Percentiles rank a stretch among this genome's conserved stretches.
Evolutionary conservation across 371 early-diverging fungal genomes (phyloP).

Genomic region (Chytridium lagenaria): DNA sequence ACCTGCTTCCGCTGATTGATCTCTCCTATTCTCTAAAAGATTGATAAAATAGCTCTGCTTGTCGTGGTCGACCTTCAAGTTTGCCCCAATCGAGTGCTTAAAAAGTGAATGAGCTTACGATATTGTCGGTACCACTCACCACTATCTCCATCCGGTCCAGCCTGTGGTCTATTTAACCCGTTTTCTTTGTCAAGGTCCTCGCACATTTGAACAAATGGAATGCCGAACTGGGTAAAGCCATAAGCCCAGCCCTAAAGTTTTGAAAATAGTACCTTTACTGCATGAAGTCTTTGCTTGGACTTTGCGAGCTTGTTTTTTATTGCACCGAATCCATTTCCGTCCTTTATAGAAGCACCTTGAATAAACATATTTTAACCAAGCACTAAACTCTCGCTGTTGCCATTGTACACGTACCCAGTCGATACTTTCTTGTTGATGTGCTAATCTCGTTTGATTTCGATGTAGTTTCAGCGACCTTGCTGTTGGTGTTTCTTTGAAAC

Average conservation of each 20-base stretch:
- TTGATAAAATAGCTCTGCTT: conserved; percentile 48
- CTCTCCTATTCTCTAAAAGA: conserved; percentile 26
- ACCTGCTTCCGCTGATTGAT: conserved; percentile 16
- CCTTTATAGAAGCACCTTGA: conserved; percentile 31
- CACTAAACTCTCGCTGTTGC: no score
- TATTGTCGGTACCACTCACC: neutral
- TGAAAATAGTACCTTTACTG: conserved; percentile 43
- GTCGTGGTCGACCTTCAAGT: conserved; percentile 50
- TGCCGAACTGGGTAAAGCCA: conserved; percentile 40
- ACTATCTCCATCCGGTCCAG: conserved; percentile 2
- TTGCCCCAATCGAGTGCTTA: conserved; percentile 46
- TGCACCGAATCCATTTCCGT: conserved; percentile 40
- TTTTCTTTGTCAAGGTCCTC: conserved; percentile 39
- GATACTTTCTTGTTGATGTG: conserved; percentile 18
- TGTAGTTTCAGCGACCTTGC: conserved; percentile 17
- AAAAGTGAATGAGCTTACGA: neutral
- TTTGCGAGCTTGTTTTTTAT: conserved; percentile 49
- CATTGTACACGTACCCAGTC: conserved; percentile 7
- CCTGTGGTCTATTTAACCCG: conserved; percentile 23
- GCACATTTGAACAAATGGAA: conserved; percentile 43
- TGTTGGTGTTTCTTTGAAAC: conserved; percentile 24
- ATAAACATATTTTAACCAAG: neutral
- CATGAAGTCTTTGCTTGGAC: conserved; percentile 43
- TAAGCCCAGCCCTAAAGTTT: neutral
- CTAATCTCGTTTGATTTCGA: conserved; percentile 22